Base-by-base conservation (phyloP, 176 grass and related monocot genomes). In the Oryza brachyantha region DNA sequence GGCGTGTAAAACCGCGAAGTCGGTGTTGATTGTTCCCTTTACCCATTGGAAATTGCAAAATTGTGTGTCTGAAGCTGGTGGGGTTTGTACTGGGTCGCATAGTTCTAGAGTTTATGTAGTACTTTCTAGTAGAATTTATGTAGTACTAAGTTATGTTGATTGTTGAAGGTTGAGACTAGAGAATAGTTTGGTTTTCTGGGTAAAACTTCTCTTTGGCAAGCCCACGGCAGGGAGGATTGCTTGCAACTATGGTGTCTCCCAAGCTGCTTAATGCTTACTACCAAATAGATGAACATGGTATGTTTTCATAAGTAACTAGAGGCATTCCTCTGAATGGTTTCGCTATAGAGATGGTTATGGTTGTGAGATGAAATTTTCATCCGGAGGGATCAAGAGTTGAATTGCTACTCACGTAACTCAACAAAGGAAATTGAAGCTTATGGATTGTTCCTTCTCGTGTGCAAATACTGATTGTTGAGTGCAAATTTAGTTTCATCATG, bases 41-140 rank as follows among this genome's bases (percentile, higher is more conserved):
- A 29, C 46, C 2, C 5, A 58, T 24, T 21, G 61, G 35, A 76
- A 80, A 31, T 36, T 35, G 2, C 13, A n/a, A 50, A 41, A 80
- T 42, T 17, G 61, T 70, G 42, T 13, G 34, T 74, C 60, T 32
- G 24, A 54, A 54, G 61, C 35, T 54, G 29, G 8, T 80, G 24
- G 31, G 38, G 70, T 70, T 67, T 13, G 24, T 54, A 16, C 16
- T 37, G 28, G 22, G 45, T 13, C 31, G 32, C 24, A 31, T 61
- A 19, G 71, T 62, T 74, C 62, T 83, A 78, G 45, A 66, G 11
- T 83, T 38, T 36, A 73, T 48, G 39, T 39, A 74, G 60, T 21
- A 13, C 25, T 46, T 19, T 10, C n/a, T n/a, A n/a, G n/a, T 83
- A 78, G 45, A 66, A 12, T 83, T 38, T 36, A 73, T 48, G 39